These are phyloP conservation scores for Aurinia saxatilis DNA, from an alignment of 345 rosid genomes.

Conservation along the genomic window DNA sequence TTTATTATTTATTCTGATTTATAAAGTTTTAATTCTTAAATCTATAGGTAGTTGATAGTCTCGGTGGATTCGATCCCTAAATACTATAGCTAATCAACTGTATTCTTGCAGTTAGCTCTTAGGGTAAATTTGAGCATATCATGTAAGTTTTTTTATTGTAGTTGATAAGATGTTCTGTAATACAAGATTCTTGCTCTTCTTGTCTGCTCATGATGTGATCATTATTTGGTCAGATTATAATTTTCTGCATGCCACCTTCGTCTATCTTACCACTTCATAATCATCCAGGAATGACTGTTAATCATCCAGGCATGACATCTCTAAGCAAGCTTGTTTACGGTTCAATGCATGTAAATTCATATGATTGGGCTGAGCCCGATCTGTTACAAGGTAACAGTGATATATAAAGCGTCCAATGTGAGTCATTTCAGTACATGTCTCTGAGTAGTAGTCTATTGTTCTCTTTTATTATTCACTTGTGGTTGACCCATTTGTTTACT, in stretches of 20 bases:
- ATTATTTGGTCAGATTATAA: constrained; percentile 63
- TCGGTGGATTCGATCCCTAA: too few relatives aligned
- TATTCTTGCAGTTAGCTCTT: too few relatives aligned
- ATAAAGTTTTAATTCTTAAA: too few relatives aligned
- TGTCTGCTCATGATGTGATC: constrained; percentile 1
- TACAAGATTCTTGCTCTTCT: not conserved
- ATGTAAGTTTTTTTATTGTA: too few relatives aligned
- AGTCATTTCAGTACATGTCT: not conserved
- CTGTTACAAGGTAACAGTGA: constrained; percentile 63
- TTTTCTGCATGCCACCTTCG: constrained; percentile 93
- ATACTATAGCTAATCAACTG: too few relatives aligned
- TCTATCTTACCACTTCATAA: constrained; percentile 92
- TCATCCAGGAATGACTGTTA: too few relatives aligned
- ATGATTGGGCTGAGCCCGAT: constrained; percentile 79
- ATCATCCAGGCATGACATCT: constrained; percentile 95
- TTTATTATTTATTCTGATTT: too few relatives aligned
- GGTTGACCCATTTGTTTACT: too few relatives aligned
- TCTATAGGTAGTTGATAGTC: too few relatives aligned
- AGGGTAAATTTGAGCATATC: too few relatives aligned
- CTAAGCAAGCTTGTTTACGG: constrained; percentile 91
- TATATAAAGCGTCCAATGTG: not conserved
- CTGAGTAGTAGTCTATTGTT: not conserved
- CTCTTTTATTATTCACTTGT: constrained; percentile 19
- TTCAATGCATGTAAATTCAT: constrained; percentile 78
- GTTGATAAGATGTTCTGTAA: not conserved